Base-by-base conservation (phyloP, 2,329 filamentous ascomycete genomes). In the Fusarium dlaminii region DNA sequence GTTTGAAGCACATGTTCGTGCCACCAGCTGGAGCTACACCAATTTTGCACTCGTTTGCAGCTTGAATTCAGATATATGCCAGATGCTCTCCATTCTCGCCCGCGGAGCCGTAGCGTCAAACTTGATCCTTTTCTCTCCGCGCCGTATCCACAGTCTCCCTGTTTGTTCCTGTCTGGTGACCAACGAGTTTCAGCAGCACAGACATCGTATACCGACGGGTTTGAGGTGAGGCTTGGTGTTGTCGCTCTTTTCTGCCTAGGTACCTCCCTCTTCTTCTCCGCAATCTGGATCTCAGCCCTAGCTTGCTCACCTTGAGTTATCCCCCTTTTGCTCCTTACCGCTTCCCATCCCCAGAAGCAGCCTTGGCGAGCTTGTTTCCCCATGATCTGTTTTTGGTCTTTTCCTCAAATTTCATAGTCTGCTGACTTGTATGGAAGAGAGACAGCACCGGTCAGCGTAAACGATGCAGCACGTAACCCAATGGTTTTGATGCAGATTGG, bases 261-360 rank as follows among this genome's bases (percentile, higher is more conserved):
- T 22, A 67, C 39, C 34, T 45, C 42, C 22, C 42, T 24, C 40
- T 22, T 42, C 42, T 63, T 70, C 70, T 74, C 71, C 71, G 51
- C 71, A 74, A 72, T 68, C 60, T 68, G 58, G 37, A 74, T 61
- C 58, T 73, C 58, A 73, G 66, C 70, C 66, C 67, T 74, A 73
- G 70, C 58, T 68, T 59, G n/a, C 52, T 56, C 29, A 39, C 36
- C 37, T 56, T 36, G 58, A 54, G 34, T 68, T 68, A 68, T 68
- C 34, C 66, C 55, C 48, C 29, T 55, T 68, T 45, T 27, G 58
- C 59, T 43, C 42, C 29, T 70, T 63, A 70, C 67, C 67, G 52
- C 59, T 48, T 54, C 68, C 65, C 36, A 54, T 34, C 20, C n/a
- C 48, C 29, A 45, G 39, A 55, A 22, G 42, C 20, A 52, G 42